These are phyloP conservation scores for Pulveroboletus ravenelii DNA, from an alignment of 768 basidiomycete species.

Conservation along the genomic window DNA sequence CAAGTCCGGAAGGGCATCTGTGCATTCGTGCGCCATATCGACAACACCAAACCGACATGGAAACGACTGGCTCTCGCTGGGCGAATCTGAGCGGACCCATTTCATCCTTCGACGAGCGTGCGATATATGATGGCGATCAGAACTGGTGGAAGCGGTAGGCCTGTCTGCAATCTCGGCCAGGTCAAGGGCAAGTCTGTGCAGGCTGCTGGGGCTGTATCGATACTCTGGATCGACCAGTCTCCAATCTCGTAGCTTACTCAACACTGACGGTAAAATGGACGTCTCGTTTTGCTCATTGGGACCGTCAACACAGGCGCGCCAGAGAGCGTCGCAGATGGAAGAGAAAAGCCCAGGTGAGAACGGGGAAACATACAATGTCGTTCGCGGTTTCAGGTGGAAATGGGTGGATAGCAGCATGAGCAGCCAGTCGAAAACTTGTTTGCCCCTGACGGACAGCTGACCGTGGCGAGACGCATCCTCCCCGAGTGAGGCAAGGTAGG, in stretches of 20 bases:
- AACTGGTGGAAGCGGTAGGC: background rate
- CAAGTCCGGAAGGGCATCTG: background rate
- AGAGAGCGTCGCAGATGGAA: conserved; percentile 21
- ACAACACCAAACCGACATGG: conserved; percentile 5
- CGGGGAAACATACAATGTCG: background rate
- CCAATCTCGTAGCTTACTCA: conserved; percentile 23
- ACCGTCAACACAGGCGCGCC: background rate
- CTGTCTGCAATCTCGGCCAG: conserved; percentile 12
- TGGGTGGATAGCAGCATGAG: conserved; percentile 12
- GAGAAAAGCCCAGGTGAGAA: conserved; percentile 20
- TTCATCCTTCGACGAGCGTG: conserved; percentile 12
- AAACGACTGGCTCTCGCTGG: background rate
- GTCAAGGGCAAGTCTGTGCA: conserved; percentile 18
- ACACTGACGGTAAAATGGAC: conserved; percentile 19
- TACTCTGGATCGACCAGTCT: conserved; percentile 17
- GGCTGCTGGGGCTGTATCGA: conserved; percentile 10
- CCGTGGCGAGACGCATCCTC: conserved; percentile 1
- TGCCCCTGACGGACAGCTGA: conserved; percentile 8
- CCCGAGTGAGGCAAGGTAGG: background rate
- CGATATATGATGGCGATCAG: background rate
- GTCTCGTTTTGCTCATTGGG: background rate
- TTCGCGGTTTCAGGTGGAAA: background rate
- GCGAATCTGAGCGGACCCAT: conserved; percentile 15
- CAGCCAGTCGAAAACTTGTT: conserved; percentile 11
- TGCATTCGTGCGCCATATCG: background rate